A percentile compares a stretch with the other conserved stretches of the same genome.
These are phyloP conservation scores for Tetracentron sinense DNA, from an alignment of 164 flowering plant genomes.

Conservation along the genomic window DNA sequence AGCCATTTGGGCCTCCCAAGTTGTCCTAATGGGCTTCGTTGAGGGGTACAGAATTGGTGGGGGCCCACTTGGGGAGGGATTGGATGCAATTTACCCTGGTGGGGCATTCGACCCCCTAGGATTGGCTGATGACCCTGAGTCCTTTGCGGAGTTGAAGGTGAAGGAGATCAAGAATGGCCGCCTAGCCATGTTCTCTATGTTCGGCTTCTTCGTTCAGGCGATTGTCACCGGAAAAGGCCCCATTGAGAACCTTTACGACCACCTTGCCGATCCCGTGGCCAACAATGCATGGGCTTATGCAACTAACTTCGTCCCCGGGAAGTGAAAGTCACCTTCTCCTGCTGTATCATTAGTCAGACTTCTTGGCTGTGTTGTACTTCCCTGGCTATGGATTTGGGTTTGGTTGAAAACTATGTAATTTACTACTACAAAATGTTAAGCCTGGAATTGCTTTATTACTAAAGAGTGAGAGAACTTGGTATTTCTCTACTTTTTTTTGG, in stretches of 20 bases:
- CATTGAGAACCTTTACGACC: constrained; percentile 3
- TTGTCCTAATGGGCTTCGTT: constrained; percentile 62
- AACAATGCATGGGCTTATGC: no score
- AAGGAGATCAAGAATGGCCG: constrained; percentile 3
- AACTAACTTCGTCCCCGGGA: constrained; percentile 6
- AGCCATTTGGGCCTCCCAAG: constrained; percentile 66
- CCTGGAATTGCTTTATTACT: no score
- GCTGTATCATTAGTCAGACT: background rate
- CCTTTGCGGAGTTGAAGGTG: constrained; percentile 2
- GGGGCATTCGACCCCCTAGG: constrained; percentile 47
- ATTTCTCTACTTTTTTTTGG: no score
- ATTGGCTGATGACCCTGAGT: constrained; percentile 1
- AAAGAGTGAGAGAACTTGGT: no score
- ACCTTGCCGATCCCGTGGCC: background rate
- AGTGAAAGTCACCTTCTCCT: background rate
- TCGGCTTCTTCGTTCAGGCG: no score
- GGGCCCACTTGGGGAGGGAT: constrained; percentile 67
- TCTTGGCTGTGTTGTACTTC: background rate
- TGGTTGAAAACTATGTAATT: no score
- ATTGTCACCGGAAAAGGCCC: constrained; percentile 1
- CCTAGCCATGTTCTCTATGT: constrained; percentile 4
- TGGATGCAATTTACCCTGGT: constrained; percentile 59
- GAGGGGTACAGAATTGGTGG: constrained; percentile 72
- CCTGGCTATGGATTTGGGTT: no score
- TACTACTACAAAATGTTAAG: no score